Evolutionary conservation across 192 early-diverging fungal genomes (phyloP).

Genomic region (Gaertneriomyces sp.): DNA sequence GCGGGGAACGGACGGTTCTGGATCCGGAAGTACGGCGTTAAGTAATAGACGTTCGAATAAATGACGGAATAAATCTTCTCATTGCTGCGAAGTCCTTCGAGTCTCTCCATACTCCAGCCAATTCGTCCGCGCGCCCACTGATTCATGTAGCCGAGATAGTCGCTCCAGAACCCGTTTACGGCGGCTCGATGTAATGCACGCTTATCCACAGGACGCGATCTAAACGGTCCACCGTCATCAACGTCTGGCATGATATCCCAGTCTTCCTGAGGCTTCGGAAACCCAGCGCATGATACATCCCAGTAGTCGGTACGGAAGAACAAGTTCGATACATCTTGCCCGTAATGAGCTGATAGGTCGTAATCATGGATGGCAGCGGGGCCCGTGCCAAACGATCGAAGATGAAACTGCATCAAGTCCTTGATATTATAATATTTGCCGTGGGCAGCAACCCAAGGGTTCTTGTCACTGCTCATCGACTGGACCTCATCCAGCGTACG

Average conservation of each 20-base stretch:
- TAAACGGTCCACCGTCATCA: conserved; percentile 5
- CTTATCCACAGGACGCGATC: background rate
- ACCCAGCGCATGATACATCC: conserved; percentile 24
- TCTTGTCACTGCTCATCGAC: background rate
- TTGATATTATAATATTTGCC: conserved; percentile 32
- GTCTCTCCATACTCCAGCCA: conserved; percentile 28
- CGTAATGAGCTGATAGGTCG: conserved; percentile 22
- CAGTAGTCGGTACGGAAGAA: conserved; percentile 27
- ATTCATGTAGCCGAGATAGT: conserved; percentile 35
- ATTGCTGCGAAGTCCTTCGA: conserved; percentile 11
- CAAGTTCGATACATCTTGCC: conserved; percentile 34
- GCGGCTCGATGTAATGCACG: conserved; percentile 9
- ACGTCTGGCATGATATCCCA: conserved; percentile 24
- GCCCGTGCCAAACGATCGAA: conserved; percentile 12
- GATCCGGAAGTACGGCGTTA: conserved; percentile 2
- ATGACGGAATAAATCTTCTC: conserved; percentile 26
- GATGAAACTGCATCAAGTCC: conserved; percentile 14
- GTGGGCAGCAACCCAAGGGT: conserved; percentile 25
- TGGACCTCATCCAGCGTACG: conserved; percentile 2
- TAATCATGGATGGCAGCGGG: conserved; percentile 18
- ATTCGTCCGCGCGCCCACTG: conserved; percentile 32
- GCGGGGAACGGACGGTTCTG: conserved; percentile 5
- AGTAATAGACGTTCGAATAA: conserved; percentile 39
- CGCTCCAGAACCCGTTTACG: conserved; percentile 8
- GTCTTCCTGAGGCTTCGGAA: conserved; percentile 14